Evolutionary conservation across 495 filamentous ascomycete species (phyloP).

Genomic region (Podospora appendiculata): DNA sequence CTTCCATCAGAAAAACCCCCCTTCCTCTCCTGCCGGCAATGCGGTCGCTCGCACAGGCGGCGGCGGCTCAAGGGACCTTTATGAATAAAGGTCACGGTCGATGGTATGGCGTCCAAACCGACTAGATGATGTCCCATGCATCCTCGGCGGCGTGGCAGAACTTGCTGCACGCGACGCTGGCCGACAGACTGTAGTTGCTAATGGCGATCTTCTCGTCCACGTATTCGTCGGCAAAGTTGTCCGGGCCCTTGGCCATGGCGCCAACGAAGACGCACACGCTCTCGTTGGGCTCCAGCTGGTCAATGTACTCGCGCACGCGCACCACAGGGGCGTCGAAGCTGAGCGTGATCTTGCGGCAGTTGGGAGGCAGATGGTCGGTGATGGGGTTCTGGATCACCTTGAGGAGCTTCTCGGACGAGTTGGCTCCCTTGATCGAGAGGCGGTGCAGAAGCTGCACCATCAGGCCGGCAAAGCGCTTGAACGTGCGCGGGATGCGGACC

Average conservation of each 20-base stretch:
- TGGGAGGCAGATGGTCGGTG: constrained; percentile 89
- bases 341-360: constrained; percentile 94
- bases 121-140: constrained; percentile 83
- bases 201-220: constrained; percentile 97
- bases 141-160: constrained; percentile 99
- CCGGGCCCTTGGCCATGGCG: constrained; percentile 93
- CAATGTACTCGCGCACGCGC: constrained; percentile 80
- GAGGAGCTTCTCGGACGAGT: constrained; percentile 92
- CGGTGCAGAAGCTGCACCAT: constrained; percentile 99
- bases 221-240: constrained; percentile 89
- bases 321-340: constrained; percentile 86
- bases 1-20: constrained; percentile 20
- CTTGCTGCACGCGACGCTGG: constrained; percentile 96
- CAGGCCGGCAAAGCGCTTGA: constrained; percentile 95
- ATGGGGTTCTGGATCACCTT: constrained; percentile 98
- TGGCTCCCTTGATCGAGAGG: constrained; percentile 88
- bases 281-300: constrained; percentile 67
- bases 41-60: neutral
- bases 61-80: too few relatives aligned
- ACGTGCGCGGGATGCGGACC: constrained; percentile 93
- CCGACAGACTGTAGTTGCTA: constrained; percentile 94
- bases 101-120: neutral
- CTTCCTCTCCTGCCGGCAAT: constrained; percentile 5
- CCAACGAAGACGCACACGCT: constrained; percentile 97
- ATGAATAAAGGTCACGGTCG: too few relatives aligned